Evolutionary conservation across 768 basidiomycete genomes (phyloP).

Genomic region (Tulasnella calospora): DNA sequence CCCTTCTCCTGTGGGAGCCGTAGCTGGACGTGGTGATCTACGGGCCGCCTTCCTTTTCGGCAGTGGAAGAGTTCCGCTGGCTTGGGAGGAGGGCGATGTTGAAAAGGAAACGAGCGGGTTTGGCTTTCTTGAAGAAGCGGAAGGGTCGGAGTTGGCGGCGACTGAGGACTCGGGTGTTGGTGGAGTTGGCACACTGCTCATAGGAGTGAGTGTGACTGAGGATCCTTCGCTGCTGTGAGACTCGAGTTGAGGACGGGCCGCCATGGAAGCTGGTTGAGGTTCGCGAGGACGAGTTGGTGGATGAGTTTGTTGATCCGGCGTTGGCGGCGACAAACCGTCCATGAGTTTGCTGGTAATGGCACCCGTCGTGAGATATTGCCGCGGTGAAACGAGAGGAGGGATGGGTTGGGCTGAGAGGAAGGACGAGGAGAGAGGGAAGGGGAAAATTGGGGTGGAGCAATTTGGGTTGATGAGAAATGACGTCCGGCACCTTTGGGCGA

Average conservation of each 20-base stretch:
- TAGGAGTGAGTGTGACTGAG: neutral
- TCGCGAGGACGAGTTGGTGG: neutral
- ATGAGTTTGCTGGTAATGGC: neutral
- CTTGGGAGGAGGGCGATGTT: neutral
- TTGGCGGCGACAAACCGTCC: neutral
- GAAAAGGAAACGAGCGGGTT: neutral
- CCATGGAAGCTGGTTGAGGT: neutral
- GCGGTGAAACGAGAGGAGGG: neutral
- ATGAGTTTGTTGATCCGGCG: neutral
- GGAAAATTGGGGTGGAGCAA: neutral
- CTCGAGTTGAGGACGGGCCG: neutral
- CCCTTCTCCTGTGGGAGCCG: slow-evolving; percentile 5
- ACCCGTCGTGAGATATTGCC: slow-evolving; percentile 4
- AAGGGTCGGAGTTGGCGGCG: neutral
- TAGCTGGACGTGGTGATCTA: neutral
- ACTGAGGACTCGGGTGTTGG: neutral
- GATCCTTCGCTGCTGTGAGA: neutral
- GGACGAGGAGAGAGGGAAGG: neutral
- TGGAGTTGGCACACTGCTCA: neutral
- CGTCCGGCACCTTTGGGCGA: neutral
- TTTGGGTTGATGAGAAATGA: neutral
- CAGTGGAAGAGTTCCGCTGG: neutral
- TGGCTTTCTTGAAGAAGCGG: neutral
- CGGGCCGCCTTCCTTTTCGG: neutral
- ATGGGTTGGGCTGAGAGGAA: neutral